phyloP scores from a whole-genome alignment of 768 basidiomycete species.

The Lactarius tabidus region DNA sequence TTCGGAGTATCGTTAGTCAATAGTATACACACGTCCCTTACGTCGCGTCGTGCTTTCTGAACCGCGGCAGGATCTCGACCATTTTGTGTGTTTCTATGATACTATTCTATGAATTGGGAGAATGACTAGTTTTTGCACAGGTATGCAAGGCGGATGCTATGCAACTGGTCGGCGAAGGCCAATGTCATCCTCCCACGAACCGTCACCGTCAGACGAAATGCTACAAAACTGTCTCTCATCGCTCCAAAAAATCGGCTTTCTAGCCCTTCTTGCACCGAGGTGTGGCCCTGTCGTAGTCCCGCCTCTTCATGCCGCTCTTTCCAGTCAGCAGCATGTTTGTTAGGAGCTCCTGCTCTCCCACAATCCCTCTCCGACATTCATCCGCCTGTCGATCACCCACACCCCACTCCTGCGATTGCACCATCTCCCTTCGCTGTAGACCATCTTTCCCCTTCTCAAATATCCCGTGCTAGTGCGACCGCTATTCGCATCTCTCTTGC shows the following conservation, averaged over 20 bases:
- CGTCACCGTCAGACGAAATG: slow-evolving; percentile 13
- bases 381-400: neutral
- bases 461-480: slow-evolving; percentile 24
- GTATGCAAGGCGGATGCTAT: slow-evolving; percentile 72
- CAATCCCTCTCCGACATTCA: neutral
- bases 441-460: slow-evolving; percentile 20
- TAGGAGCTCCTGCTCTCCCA: neutral
- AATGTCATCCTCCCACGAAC: slow-evolving; percentile 35
- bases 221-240: neutral
- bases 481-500: slow-evolving; percentile 22
- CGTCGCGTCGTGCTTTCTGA: neutral
- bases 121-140: slow-evolving; percentile 29
- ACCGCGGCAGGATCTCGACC: neutral
- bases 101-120: slow-evolving; percentile 26
- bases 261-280: neutral
- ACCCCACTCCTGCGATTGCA: slow-evolving; percentile 18
- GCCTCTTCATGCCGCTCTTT: neutral
- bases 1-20: neutral
- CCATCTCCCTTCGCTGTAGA: neutral
- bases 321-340: neutral
- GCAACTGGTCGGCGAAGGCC: slow-evolving; percentile 54
- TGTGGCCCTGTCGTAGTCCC: neutral
- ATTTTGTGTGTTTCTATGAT: slow-evolving; percentile 20
- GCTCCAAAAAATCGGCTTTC: neutral
- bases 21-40: neutral